Percentiles rank a stretch among this genome's conserved stretches.
phyloP scores from a whole-genome alignment of 2,329 filamentous ascomycete genomes.

The Colletotrichum sp. region DNA sequence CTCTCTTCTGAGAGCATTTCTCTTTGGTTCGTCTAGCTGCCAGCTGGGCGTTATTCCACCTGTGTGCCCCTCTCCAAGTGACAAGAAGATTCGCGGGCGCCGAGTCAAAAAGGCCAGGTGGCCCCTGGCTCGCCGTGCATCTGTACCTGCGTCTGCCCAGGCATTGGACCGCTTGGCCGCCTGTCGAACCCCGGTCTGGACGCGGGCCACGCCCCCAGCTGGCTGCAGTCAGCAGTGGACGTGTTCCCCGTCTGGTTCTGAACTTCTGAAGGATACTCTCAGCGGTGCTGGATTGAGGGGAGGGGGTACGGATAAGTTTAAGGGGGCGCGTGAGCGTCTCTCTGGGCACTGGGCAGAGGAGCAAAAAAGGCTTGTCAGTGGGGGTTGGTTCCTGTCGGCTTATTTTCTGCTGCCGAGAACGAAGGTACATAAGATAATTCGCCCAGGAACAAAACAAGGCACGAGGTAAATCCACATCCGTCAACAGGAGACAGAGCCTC shows the following conservation, averaged over 20 bases:
- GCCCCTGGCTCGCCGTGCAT: not conserved
- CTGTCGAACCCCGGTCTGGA: not conserved
- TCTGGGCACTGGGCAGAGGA: not conserved
- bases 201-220: not conserved
- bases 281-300: not conserved
- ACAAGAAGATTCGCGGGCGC: not conserved
- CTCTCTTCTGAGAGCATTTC: not conserved
- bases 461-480: not conserved
- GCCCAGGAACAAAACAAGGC: not conserved
- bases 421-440: not conserved
- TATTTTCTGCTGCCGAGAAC: not conserved
- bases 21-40: not conserved
- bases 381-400: not conserved
- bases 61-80: not conserved
- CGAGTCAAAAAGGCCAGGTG: not conserved
- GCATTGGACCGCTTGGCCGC: not conserved
- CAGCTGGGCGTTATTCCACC: not conserved
- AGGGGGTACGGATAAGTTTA: not conserved
- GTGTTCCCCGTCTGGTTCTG: not conserved
- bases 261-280: not conserved
- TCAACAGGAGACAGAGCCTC: not conserved
- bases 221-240: not conserved
- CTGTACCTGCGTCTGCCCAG: conserved; percentile 16
- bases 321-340: not conserved
- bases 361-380: not conserved